phyloP scores from a whole-genome alignment of 1,139 yeast species.

The Candida tunisiensis region DNA sequence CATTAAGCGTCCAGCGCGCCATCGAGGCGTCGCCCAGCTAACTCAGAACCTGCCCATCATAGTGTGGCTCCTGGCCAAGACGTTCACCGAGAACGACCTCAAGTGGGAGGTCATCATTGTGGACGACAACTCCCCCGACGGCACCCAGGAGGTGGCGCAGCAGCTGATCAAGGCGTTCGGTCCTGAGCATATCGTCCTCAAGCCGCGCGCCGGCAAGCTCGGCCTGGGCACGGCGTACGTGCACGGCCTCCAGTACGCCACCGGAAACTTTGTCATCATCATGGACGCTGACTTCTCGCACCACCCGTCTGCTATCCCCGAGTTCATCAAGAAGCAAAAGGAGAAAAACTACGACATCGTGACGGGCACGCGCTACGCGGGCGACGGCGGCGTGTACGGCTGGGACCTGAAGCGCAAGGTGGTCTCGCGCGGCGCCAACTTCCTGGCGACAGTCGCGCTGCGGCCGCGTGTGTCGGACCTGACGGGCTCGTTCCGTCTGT shows the following conservation, averaged over 20 bases:
- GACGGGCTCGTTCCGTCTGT: conserved; percentile 66
- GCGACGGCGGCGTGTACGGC: conserved; percentile 72
- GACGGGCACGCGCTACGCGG: conserved; percentile 75
- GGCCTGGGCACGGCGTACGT: conserved; percentile 77
- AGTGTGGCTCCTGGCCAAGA: conserved; percentile 52
- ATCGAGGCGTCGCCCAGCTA: not conserved
- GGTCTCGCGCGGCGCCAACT: conserved; percentile 70
- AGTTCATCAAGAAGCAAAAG: conserved; percentile 56
- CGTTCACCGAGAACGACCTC: conserved; percentile 39
- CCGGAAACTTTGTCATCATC: conserved; percentile 62
- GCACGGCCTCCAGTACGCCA: conserved; percentile 56
- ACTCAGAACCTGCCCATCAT: conserved; percentile 47
- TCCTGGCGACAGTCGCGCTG: conserved; percentile 53
- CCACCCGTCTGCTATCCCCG: conserved; percentile 61
- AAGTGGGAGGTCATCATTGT: conserved; percentile 72
- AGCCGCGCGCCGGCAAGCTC: conserved; percentile 64
- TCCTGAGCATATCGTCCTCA: conserved; percentile 41
- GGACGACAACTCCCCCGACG: conserved; percentile 73
- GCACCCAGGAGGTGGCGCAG: conserved; percentile 60
- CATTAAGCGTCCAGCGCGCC: not conserved
- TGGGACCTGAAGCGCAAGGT: conserved; percentile 76
- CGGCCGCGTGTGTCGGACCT: conserved; percentile 63
- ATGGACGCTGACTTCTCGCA: conserved; percentile 85
- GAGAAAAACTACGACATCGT: conserved; percentile 54
- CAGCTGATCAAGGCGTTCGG: conserved; percentile 52